Percentiles rank a stretch among this genome's conserved stretches.
Conservation (phyloP, 305 asterid species). For the Andrographis paniculata region DNA sequence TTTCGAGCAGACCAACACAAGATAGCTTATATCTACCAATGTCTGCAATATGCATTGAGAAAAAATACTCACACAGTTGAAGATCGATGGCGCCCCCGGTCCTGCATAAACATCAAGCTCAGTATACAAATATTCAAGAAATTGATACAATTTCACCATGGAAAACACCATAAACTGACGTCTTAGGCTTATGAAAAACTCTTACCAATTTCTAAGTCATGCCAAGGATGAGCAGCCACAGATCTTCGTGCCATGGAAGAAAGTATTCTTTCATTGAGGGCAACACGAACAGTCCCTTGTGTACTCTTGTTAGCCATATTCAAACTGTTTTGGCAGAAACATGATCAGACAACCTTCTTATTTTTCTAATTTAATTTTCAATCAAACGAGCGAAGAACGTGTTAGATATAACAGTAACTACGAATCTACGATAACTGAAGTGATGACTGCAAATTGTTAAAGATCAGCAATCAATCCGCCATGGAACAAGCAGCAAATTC, state of each 20-base stretch:
- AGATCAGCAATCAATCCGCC: too few relatives aligned
- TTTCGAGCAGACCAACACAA: too few relatives aligned
- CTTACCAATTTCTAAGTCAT: constrained; percentile 75
- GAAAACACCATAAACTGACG: not conserved
- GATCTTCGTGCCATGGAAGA: constrained; percentile 67
- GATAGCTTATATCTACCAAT: too few relatives aligned
- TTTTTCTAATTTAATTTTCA: too few relatives aligned
- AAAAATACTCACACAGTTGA: constrained; percentile 69
- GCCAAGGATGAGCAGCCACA: constrained; percentile 97
- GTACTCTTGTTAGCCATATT: constrained; percentile 35
- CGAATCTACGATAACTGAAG: too few relatives aligned
- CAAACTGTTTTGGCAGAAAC: too few relatives aligned
- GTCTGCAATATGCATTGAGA: constrained; percentile 9
- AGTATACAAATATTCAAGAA: constrained; percentile 7
- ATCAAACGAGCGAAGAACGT: too few relatives aligned
- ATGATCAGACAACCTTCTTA: too few relatives aligned
- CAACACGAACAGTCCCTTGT: constrained; percentile 23
- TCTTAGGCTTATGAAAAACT: not conserved
- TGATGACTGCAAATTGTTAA: too few relatives aligned
- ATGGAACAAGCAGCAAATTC: too few relatives aligned
- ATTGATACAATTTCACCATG: not conserved
- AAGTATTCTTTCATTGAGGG: constrained; percentile 71
- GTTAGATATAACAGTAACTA: too few relatives aligned
- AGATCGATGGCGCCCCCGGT: constrained; percentile 75
- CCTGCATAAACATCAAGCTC: constrained; percentile 40